Conservation (phyloP, 805 yeast genomes). For the Candida alai region DNA sequence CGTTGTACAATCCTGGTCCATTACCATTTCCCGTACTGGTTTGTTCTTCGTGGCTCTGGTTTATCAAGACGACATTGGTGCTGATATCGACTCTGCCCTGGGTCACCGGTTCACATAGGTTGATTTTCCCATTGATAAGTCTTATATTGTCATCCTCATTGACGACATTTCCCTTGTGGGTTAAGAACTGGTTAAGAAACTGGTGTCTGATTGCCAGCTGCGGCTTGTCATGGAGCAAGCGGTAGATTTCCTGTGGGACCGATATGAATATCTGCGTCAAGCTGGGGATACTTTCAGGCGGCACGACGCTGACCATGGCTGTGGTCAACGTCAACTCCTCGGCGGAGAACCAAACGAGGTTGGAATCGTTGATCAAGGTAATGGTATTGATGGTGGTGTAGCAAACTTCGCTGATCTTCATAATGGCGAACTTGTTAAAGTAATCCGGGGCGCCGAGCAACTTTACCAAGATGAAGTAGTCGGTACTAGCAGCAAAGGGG, state of each 20-base stretch:
- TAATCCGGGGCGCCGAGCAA: slow-evolving; percentile 38
- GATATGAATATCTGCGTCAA: slow-evolving; percentile 44
- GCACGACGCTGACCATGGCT: slow-evolving; percentile 35
- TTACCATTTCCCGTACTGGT: too few relatives aligned
- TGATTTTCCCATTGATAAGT: slow-evolving; percentile 45
- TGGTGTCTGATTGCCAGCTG: slow-evolving; percentile 30
- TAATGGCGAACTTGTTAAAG: slow-evolving; percentile 30
- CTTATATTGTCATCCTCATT: slow-evolving; percentile 43
- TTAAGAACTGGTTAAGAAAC: slow-evolving; percentile 23
- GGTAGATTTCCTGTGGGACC: slow-evolving; percentile 42
- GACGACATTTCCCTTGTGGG: slow-evolving; percentile 22
- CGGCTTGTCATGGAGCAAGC: slow-evolving; percentile 29
- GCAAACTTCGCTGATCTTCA: slow-evolving; percentile 30
- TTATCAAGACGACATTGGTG: slow-evolving; percentile 56
- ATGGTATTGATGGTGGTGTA: slow-evolving; percentile 28
- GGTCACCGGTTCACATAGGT: slow-evolving; percentile 67
- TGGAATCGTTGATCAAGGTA: slow-evolving; percentile 35
- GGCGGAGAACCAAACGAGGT: slow-evolving; percentile 27
- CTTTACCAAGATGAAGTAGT: slow-evolving; percentile 30
- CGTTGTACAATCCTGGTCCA: too few relatives aligned
- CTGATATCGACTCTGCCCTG: slow-evolving; percentile 53
- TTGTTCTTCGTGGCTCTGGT: slow-evolving; percentile 16
- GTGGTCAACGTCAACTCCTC: slow-evolving; percentile 40
- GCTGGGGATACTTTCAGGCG: slow-evolving; percentile 27
- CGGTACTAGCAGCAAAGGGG: slow-evolving; percentile 5